Percentiles rank a stretch among this genome's conserved stretches.
Evolutionary conservation across 192 early-diverging fungal species (phyloP).

Genomic region (Backusella mclennaniae): DNA sequence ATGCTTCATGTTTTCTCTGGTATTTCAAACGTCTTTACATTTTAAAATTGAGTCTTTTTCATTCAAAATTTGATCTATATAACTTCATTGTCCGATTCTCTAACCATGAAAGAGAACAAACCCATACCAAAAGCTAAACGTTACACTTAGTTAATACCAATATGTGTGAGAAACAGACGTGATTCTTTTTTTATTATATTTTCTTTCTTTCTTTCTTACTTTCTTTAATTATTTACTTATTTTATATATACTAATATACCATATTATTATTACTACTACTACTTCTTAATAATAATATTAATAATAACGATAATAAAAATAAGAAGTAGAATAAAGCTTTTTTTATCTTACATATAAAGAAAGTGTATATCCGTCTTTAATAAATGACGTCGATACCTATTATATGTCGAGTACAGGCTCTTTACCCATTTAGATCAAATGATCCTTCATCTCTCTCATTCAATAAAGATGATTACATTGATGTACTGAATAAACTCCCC

Average conservation of each 20-base stretch:
- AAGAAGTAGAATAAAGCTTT: background rate
- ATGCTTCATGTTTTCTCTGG: background rate
- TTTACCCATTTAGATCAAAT: constrained; percentile 83
- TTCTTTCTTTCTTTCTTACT: background rate
- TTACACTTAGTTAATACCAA: background rate
- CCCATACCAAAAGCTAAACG: background rate
- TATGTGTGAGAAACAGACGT: background rate
- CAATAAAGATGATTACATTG: constrained; percentile 81
- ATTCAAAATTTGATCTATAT: background rate
- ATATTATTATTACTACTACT: background rate
- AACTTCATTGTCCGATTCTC: background rate
- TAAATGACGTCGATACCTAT: constrained; percentile 21
- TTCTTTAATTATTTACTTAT: background rate
- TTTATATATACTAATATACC: background rate
- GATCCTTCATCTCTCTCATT: constrained; percentile 83
- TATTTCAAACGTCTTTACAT: background rate
- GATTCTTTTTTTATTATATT: background rate
- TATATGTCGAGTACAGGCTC: constrained; percentile 56
- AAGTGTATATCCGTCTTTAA: background rate
- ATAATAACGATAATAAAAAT: background rate
- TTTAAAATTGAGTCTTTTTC: background rate
- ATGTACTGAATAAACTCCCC: constrained; percentile 84
- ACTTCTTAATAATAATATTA: background rate
- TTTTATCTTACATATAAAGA: background rate
- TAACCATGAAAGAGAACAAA: background rate